phyloP scores from a whole-genome alignment of 306 rosid species.

The Quercus rubra region DNA sequence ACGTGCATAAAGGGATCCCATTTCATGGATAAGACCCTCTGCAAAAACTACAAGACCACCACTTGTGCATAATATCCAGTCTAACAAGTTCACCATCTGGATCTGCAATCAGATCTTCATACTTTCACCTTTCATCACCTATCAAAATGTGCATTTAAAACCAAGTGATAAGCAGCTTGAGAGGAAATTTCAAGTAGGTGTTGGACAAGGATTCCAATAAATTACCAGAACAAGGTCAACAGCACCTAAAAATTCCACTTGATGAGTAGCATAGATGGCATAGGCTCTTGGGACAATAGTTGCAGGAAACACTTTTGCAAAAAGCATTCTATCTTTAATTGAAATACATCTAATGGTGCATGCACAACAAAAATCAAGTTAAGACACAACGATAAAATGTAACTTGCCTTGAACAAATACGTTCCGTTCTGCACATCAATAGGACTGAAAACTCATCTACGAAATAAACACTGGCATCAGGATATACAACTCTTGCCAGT shows the following conservation, averaged over 20 bases:
- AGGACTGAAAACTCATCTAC: constrained; percentile 86
- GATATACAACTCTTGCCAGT: constrained; percentile 81
- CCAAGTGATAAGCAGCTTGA: not conserved
- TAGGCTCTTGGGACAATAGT: constrained; percentile 62
- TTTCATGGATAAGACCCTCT: constrained; percentile 90
- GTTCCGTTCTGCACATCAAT: constrained; percentile 84
- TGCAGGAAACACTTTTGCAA: constrained; percentile 80
- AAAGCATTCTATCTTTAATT: constrained; percentile 8
- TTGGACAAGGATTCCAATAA: constrained; percentile 2
- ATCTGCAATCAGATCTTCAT: constrained; percentile 59
- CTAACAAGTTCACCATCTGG: constrained; percentile 56
- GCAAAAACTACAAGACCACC: constrained; percentile 88
- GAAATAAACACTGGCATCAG: constrained; percentile 78
- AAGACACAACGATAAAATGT: not conserved
- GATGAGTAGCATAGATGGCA: constrained; percentile 84
- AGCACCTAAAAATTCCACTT: constrained; percentile 78
- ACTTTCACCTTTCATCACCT: constrained; percentile 81
- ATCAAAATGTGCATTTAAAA: not conserved
- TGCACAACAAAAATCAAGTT: constrained; percentile 3
- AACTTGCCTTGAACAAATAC: constrained; percentile 71
- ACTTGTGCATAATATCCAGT: constrained; percentile 29
- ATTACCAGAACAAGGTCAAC: constrained; percentile 77
- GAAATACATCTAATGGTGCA: constrained; percentile 2
- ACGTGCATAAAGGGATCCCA: constrained; percentile 90
- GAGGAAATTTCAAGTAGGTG: not conserved